Evolutionary conservation across 2,329 filamentous ascomycete genomes (phyloP).

Genomic region (Esteya vermicola): DNA sequence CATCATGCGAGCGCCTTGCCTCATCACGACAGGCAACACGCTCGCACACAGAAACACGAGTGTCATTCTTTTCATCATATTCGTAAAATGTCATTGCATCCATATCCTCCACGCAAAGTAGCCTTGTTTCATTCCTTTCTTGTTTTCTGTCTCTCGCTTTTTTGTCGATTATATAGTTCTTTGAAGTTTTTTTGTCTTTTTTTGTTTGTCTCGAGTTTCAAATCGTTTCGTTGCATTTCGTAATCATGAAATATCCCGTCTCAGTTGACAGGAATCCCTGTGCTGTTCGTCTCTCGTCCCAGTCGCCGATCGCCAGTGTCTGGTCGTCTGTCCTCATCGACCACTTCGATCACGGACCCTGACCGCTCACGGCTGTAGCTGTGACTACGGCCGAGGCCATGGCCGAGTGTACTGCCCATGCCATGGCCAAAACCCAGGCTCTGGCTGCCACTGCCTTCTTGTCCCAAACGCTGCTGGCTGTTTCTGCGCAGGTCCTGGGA

Average conservation of each 20-base stretch:
- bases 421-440: neutral
- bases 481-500: too few species aligned
- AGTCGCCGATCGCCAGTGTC: neutral
- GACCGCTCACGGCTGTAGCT: constrained; percentile 3
- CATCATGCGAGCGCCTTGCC: too few species aligned
- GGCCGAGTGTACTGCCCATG: neutral
- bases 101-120: neutral
- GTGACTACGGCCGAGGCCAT: too few species aligned
- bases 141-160: too few species aligned
- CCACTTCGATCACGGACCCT: constrained; percentile 9
- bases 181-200: too few species aligned
- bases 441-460: neutral
- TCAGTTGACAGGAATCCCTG: constrained; percentile 1
- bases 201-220: too few species aligned
- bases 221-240: too few species aligned
- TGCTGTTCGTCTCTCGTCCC: neutral
- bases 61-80: constrained; percentile 2
- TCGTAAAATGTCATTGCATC: too few species aligned
- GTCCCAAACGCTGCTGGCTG: neutral
- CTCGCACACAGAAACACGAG: neutral
- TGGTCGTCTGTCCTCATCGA: neutral
- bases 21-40: neutral
- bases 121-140: too few species aligned
- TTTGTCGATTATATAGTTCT: too few species aligned
- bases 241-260: too few species aligned